Base-by-base conservation (phyloP, 2,329 filamentous ascomycete genomes). In the Aspergillus piperis region DNA sequence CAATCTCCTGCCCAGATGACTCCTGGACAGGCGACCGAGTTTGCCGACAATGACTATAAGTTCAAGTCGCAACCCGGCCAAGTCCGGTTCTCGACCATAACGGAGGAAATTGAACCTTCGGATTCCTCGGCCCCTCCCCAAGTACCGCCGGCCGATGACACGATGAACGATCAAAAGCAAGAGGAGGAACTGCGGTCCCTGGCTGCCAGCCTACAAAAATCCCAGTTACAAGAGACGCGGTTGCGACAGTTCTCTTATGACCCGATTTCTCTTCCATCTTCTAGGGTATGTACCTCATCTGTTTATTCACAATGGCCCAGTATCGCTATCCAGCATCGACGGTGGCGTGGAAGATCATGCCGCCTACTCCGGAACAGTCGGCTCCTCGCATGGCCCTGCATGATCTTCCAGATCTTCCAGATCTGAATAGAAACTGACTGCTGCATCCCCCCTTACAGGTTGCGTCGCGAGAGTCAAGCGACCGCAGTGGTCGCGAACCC, bases 221-320 rank as follows among this genome's bases (percentile, higher is more conserved):
- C 88, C 50, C 87, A 89, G 68, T 83, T 96, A 62, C 93, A 97
- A 78, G 89, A 93, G 69, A 85, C 87, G 59, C 87, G 93, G 64
- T 86, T 96, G 82, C 90, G 90, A 73, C 91, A 92, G 73, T 96
- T 92, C 77, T 88, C 90, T 47, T 98, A 93, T 71, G 93, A 97
- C 74, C 89, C 94, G 36, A 88, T 96, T 64, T 98, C 95, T 38
- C 82, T 98, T 55, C 94, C 95, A 61, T 70, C 75, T 15, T 78
- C 72, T 47, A 76, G 77, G 64, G 77, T 80, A 77, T 55, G 77
- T 76, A 44, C 41, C 53, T 25, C 7, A 25, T 19, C 6, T 6
- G 21, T 32, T 19, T 47, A n/a, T 4, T 32, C 59, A 23, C 39
- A n/a, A 52, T 36, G 15, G 11, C 15, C 21, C 25, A 11, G 13